Conservation (phyloP, 2,329 filamentous ascomycete species). For the Exserohilum rostratum region DNA sequence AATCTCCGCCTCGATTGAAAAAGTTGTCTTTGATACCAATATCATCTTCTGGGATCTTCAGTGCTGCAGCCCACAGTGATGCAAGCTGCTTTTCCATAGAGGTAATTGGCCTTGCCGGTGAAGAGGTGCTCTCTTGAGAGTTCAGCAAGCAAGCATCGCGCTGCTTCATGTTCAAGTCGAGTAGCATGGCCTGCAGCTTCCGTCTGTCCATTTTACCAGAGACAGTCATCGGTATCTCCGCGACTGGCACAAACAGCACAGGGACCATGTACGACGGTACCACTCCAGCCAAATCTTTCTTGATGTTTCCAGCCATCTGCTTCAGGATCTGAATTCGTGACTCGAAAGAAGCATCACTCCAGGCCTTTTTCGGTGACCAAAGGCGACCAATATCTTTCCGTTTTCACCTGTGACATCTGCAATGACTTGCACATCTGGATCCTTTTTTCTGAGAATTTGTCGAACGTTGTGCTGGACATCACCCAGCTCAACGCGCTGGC, state of each 20-base stretch:
- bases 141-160: no score
- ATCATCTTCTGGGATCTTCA: background rate
- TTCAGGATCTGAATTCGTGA: background rate
- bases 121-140: no score
- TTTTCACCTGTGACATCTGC: background rate
- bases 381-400: no score
- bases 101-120: background rate
- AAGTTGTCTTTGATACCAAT: conserved; percentile 23
- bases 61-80: background rate
- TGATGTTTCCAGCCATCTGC: background rate
- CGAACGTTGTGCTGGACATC: background rate
- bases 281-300: conserved; percentile 7
- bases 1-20: conserved; percentile 31
- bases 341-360: background rate
- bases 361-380: background rate
- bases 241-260: conserved; percentile 52
- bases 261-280: conserved; percentile 49
- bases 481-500: conserved; percentile 30
- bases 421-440: background rate
- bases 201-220: conserved; percentile 52
- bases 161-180: background rate
- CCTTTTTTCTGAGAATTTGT: background rate
- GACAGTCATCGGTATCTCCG: conserved; percentile 50
- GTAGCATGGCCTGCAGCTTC: conserved; percentile 10
- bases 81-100: background rate